Evolutionary conservation across 75 land plant species (phyloP).

Genomic region (Pinus tabuliformis): DNA sequence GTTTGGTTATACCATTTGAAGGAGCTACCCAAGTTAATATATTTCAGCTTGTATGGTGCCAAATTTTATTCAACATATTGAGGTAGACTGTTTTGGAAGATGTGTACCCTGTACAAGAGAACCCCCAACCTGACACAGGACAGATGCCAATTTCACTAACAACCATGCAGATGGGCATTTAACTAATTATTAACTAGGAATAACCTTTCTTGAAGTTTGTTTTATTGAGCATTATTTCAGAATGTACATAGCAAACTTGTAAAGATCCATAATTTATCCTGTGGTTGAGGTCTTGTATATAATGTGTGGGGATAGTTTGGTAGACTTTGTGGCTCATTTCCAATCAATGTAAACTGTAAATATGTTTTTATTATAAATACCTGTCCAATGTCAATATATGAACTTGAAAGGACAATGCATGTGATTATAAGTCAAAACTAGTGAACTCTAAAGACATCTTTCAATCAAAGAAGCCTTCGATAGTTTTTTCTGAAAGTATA

Average conservation of each 20-base stretch:
- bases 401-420: no score
- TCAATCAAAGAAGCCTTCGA: not conserved
- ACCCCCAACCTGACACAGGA: not conserved
- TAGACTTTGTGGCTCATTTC: no score
- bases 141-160: not conserved
- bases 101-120: no score
- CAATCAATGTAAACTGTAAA: no score
- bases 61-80: not conserved
- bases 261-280: not conserved
- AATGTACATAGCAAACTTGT: not conserved
- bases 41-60: not conserved
- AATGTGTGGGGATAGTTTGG: not conserved
- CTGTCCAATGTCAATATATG: no score
- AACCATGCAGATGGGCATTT: not conserved
- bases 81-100: not conserved
- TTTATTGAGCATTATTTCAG: not conserved
- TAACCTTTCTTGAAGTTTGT: not conserved
- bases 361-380: no score
- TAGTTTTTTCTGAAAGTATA: not conserved
- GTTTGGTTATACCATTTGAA: not conserved
- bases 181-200: not conserved
- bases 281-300: not conserved
- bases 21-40: not conserved
- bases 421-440: no score
- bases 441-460: not conserved